phyloP scores from a whole-genome alignment of 257 asterid genomes.

The Echites panduratus region DNA sequence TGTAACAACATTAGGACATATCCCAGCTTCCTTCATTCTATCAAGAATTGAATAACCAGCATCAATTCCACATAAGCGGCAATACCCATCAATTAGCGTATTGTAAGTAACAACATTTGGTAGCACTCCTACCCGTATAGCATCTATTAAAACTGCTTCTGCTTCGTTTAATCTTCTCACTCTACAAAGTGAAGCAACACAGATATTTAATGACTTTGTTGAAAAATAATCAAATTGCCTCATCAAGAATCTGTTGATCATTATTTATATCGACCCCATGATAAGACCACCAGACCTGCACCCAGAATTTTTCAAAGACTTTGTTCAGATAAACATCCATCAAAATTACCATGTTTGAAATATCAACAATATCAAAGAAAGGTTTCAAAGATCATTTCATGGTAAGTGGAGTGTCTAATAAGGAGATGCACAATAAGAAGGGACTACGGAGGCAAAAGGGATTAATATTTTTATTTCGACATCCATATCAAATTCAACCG shows the following conservation, averaged over 20 bases:
- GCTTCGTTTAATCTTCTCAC: constrained; percentile 69
- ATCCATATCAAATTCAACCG: background rate
- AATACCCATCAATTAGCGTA: constrained; percentile 67
- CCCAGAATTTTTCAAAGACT: background rate
- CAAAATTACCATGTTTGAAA: background rate
- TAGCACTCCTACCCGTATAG: constrained; percentile 63
- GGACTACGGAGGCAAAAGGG: background rate
- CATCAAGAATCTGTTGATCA: constrained; percentile 34
- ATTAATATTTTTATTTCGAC: background rate
- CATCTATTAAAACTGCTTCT: constrained; percentile 73
- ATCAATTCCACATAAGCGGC: constrained; percentile 56
- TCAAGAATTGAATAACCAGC: constrained; percentile 51
- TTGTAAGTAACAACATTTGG: constrained; percentile 83
- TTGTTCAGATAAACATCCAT: background rate
- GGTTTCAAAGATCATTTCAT: background rate
- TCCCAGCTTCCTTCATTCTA: constrained; percentile 81
- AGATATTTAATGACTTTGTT: constrained; percentile 70
- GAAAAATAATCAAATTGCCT: constrained; percentile 22
- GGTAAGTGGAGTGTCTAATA: background rate
- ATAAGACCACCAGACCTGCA: constrained; percentile 35
- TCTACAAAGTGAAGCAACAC: constrained; percentile 77
- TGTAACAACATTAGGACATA: constrained; percentile 60
- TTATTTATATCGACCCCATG: constrained; percentile 39
- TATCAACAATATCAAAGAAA: background rate
- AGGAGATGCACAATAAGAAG: background rate